Evolutionary conservation across 2,329 filamentous ascomycete genomes (phyloP), one percentile per base, ranked within the genome.

Genomic region (Pyrenochaeta sp.): DNA sequence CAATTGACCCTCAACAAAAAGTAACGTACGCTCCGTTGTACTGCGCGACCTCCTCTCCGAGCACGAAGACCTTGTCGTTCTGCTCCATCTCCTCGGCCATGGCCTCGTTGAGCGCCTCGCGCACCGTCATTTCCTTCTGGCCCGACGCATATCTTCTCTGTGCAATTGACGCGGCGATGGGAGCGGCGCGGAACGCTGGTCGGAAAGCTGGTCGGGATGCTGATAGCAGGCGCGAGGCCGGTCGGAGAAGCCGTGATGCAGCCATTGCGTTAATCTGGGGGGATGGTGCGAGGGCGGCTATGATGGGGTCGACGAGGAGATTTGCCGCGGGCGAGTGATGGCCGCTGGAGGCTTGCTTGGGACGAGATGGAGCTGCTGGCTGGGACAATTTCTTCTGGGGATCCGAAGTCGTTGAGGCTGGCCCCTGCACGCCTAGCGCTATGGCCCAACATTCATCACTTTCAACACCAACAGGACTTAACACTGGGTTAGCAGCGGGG

Each of bases 21-120:
- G 45, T 19, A 50, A 77, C 80, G 73, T 76, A 84, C 81, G 93
- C 93, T 81, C 94, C 94, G 76, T 99, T 99, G 82, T 99, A 99
- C 79, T 99, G 94, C 67, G 94, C 94, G 69, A 99, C 94, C 80
- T 99, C 94, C 82, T 99, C 94, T 67, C 94, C 94, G 46, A 99
- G 76, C 61, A 99, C 79, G 75, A 96, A 99, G 64, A 96, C 92
- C 82, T 96, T 97, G 55, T 87, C 82, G 77, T 99, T 96, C 71
- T 77, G 73, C 81, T 96, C 92, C 75, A 99, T 86, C 82, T 99
- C 94, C 81, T 99, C 94, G 34, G 91, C 91, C 71, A 99, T 86
- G 49, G 94, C 94, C 81, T 99, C 93, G 74, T 99, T 99, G 70
- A 99, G 81, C 48, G 94, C 94, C 72, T 99, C 94, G 79, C 94